Evolutionary conservation across 306 rosid genomes (phyloP).

Genomic region (Chamaecrista fasciculata): DNA sequence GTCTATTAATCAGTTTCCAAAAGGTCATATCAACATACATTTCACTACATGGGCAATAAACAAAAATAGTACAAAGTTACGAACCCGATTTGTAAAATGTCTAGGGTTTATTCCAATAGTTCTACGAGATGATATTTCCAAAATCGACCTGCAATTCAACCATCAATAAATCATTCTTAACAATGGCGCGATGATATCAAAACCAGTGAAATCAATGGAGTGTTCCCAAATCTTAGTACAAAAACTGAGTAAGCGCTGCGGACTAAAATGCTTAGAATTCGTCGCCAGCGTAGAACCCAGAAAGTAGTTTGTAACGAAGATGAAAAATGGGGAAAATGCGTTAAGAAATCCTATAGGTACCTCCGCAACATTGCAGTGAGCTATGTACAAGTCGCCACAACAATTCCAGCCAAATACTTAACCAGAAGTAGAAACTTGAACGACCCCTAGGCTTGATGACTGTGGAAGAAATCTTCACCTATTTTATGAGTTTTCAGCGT

Average conservation of each 20-base stretch:
- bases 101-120: constrained; percentile 52
- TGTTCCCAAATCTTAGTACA: not conserved
- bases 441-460: not conserved
- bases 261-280: not conserved
- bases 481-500: not conserved
- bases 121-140: constrained; percentile 60
- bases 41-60: not conserved
- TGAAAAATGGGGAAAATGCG: not conserved
- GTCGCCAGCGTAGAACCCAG: not conserved
- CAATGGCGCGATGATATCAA: constrained; percentile 15
- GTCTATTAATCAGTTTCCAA: not conserved
- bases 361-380: constrained; percentile 53
- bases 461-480: not conserved
- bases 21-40: not conserved
- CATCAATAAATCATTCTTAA: not conserved
- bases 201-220: constrained; percentile 10
- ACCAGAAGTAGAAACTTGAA: constrained; percentile 2
- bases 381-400: not conserved
- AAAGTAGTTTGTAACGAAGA: not conserved
- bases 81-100: constrained; percentile 56
- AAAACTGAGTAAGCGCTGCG: not conserved
- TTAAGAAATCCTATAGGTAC: constrained; percentile 17
- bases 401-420: constrained; percentile 14
- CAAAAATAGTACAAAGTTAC: not conserved
- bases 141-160: constrained; percentile 57